A percentile compares a stretch with the other conserved stretches of the same genome.
These are phyloP conservation scores for Chrysoporthe cubensis DNA, from an alignment of 2,329 filamentous ascomycete genomes.

Conservation along the genomic window DNA sequence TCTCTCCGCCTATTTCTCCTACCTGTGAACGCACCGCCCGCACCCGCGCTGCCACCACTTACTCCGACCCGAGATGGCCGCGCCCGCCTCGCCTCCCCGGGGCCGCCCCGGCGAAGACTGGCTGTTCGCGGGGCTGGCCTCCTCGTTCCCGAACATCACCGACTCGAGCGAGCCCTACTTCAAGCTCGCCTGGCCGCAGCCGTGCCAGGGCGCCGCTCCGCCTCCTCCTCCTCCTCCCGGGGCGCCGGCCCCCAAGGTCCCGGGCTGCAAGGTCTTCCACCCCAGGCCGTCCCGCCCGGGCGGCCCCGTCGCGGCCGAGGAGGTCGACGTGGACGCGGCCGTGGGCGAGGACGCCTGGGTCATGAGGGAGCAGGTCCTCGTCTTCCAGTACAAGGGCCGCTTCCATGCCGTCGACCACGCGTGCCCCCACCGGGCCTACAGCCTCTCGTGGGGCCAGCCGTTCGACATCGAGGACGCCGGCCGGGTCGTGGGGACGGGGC, in stretches of 20 bases:
- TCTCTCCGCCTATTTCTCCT: neutral
- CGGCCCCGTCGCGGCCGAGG: neutral
- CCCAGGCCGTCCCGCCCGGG: conserved; percentile 6
- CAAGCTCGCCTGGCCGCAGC: conserved; percentile 27
- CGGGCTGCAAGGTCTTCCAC: conserved; percentile 26
- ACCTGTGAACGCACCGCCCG: neutral
- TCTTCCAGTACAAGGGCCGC: conserved; percentile 27
- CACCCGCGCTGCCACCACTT: neutral
- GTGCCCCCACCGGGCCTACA: conserved; percentile 24
- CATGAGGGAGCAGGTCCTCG: conserved; percentile 25
- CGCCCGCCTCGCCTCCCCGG: neutral
- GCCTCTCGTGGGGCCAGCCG: conserved; percentile 22
- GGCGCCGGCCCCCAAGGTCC: neutral
- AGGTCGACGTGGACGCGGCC: conserved; percentile 22
- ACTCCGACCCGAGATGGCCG: conserved; percentile 7
- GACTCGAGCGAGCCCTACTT: conserved; percentile 26
- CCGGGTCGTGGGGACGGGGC: conserved; percentile 10
- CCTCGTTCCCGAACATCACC: conserved; percentile 26
- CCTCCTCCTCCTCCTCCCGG: neutral
- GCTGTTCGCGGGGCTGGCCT: conserved; percentile 24
- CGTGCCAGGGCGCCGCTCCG: neutral
- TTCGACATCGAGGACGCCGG: conserved; percentile 28
- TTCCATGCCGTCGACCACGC: conserved; percentile 28
- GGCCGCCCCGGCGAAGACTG: conserved; percentile 9
- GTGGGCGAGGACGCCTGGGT: conserved; percentile 25